Evolutionary conservation across 1,284 basidiomycete species (phyloP), one percentile per base, ranked within the genome.

Genomic region (Entoloma clypeatum): DNA sequence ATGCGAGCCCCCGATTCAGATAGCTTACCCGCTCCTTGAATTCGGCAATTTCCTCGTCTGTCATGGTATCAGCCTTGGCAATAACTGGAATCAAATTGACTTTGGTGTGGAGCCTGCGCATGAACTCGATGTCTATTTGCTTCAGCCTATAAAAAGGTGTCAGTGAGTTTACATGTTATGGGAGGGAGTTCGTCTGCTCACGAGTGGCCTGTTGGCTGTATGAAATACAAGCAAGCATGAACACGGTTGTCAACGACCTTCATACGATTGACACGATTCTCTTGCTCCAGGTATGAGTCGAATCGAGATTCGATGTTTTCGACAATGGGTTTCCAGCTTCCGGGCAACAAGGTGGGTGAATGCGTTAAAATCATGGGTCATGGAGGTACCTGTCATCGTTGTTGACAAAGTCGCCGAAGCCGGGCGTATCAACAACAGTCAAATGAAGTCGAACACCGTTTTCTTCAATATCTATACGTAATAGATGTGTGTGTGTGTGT

Each of bases 71-170:
- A 11, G 92, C 81, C 72, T 97, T 97, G 48, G 93, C 93, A 56
- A 98, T 96, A 60, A 98, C 80, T 41, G 93, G 93, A 55, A 98
- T 96, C 51, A 98, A 72, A 72, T 98, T 98, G 71, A 98, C 93
- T 67, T 89, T 92, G 55, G 86, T 90, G 68, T 96, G 93, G 42
- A 98, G 79, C 54, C 90, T 78, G 53, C 90, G 82, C 93, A 98
- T 96, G 67, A 96, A 96, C 65, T 97, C 94, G 50, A 97, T 86
- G 64, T 98, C 94, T 59, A 98, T 87, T 49, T 92, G 91, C 69
- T 95, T 95, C 57, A 98, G 74, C 7, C 92, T 95, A 52, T 18
- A 17, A 17, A 28, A 39, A 13, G 37, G 45, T 6, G 47, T 46
- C 33, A 47, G 44, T 21, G 22, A 44, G 24, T n/a, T n/a, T n/a